Evolutionary conservation across 1,284 basidiomycete species (phyloP).

Genomic region (Moesziomyces antarcticus): DNA sequence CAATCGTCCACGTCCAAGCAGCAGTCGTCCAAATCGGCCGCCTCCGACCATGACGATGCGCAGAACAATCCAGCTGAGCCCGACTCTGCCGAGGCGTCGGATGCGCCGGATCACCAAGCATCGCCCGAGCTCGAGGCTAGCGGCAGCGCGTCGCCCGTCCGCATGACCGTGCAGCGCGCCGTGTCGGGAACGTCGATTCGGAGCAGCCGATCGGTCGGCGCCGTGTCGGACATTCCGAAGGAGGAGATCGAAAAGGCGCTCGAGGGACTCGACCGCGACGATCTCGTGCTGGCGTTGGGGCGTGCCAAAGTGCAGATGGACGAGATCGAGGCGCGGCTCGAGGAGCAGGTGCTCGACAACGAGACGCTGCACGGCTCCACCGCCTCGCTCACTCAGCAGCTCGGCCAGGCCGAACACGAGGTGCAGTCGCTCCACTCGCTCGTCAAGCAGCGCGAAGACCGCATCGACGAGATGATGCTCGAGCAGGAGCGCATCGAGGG

Average conservation of each 20-base stretch:
- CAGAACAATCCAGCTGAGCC: constrained; percentile 8
- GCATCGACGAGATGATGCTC: constrained; percentile 54
- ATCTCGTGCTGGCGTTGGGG: constrained; percentile 54
- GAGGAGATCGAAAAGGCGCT: constrained; percentile 59
- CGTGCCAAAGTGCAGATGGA: constrained; percentile 62
- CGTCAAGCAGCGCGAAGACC: constrained; percentile 53
- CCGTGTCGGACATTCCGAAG: constrained; percentile 43
- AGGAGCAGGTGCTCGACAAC: constrained; percentile 39
- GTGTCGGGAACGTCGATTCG: constrained; percentile 29
- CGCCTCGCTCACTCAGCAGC: constrained; percentile 28
- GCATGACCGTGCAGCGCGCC: constrained; percentile 19
- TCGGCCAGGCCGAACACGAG: constrained; percentile 33
- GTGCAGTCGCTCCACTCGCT: constrained; percentile 28
- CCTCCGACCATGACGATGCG: constrained; percentile 2
- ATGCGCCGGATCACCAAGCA: constrained; percentile 4
- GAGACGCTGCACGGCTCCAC: constrained; percentile 46
- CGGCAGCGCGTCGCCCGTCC: constrained; percentile 31
- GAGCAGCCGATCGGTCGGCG: constrained; percentile 19
- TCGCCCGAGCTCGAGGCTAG: constrained; percentile 27
- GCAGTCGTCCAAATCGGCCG: not conserved
- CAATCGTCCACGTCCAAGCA: constrained; percentile 10
- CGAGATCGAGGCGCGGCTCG: constrained; percentile 46
- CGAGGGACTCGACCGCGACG: constrained; percentile 45
- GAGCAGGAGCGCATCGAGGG: constrained; percentile 60
- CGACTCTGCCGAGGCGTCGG: constrained; percentile 8